Base-by-base conservation (phyloP, 1,139 yeast genomes). In the Kurtzmaniella quercitrusa region DNA sequence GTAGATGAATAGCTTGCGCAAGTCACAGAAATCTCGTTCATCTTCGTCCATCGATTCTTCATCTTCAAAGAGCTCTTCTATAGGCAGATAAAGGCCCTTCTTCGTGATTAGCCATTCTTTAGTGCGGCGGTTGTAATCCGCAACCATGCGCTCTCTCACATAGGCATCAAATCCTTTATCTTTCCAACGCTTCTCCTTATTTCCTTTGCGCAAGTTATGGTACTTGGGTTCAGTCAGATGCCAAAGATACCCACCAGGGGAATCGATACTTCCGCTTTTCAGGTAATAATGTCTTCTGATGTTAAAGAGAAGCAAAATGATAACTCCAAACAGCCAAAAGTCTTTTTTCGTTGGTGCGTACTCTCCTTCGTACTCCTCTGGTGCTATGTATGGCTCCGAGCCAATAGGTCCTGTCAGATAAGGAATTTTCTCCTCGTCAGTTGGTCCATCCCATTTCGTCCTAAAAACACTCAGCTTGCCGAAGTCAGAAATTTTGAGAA, bases 381-480 rank as follows among this genome's bases (percentile, higher is more conserved):
- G 91, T 0, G 88, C 80, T 56, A 83, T 83, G 58, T 82, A 84
- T 2, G 89, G 84, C 48, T 78, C 86, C 2, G 87, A 85, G 3
- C 97, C 97, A n/a, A 67, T 49, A 0, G 85, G 82, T 2, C 88
- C 88, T 9, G 64, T 58, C 33, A 74, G 71, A 37, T 68, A 66
- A 47, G 78, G 80, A 22, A 76, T 71, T 37, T 70, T 65, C 45
- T 71, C 74, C 50, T 82, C 84, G 2, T 41, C 26, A 2, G 39
- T 28, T 3, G 16, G 18, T 18, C 18, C 16, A 43, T 68, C 74
- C 84, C 88, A 83, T 9, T 82, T 82, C 1, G 88, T 82, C 52
- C 79, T 73, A 52, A 84, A 80, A n/a, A 84, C 88, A 44, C 80
- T 83, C 38, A 87, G 76, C 33, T 86, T 82, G n/a, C 93, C 93